Conservation (phyloP, 176 grass and related monocot species). For the Cenchrus fungigraminus region DNA sequence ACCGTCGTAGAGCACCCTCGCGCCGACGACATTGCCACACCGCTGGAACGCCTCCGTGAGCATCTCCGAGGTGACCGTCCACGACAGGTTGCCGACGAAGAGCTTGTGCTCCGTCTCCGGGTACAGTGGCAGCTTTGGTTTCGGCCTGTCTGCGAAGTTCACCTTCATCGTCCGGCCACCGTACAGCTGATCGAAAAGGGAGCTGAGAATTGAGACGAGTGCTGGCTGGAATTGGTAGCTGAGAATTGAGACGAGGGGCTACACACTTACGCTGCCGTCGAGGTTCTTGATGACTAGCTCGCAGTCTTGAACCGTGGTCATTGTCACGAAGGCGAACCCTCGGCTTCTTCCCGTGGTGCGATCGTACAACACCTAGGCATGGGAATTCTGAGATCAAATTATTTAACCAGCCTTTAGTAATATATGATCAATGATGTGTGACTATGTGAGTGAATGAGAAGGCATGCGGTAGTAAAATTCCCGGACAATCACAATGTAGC, state of each 20-base stretch:
- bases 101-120: constrained; percentile 86
- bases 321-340: constrained; percentile 97
- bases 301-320: constrained; percentile 80
- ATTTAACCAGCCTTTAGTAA: too few species aligned
- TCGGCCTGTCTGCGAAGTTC: constrained; percentile 87
- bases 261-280: constrained; percentile 48
- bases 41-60: constrained; percentile 60
- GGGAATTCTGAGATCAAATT: neutral
- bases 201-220: neutral
- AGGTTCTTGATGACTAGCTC: constrained; percentile 81
- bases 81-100: constrained; percentile 88
- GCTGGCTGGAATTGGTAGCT: too few species aligned
- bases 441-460: too few species aligned
- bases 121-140: constrained; percentile 66
- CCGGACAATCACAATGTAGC: neutral
- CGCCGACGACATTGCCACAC: constrained; percentile 74
- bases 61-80: constrained; percentile 77
- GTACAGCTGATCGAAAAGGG: constrained; percentile 58
- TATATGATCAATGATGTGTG: too few species aligned
- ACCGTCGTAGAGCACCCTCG: constrained; percentile 80
- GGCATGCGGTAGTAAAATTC: neutral
- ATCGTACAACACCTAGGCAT: constrained; percentile 82
- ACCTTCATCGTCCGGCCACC: constrained; percentile 84
- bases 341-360: constrained; percentile 82
- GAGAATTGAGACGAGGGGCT: too few species aligned